phyloP scores from a whole-genome alignment of 352 stramenopile genomes.

The Peronospora farinosa region DNA sequence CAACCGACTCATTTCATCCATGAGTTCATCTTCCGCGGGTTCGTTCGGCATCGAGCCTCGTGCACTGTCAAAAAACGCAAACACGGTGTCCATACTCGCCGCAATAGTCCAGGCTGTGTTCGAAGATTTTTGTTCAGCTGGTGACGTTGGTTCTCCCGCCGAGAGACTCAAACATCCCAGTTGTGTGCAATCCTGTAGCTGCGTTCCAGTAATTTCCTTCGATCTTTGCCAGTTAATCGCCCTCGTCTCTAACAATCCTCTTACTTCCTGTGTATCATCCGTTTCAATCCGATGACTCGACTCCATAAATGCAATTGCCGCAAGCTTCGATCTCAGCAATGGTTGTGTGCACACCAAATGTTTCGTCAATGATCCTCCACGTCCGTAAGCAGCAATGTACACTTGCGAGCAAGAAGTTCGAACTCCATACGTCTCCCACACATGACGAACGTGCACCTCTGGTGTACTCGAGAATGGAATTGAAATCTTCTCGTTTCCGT shows the following conservation, averaged over 20 bases:
- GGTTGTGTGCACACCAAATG: slow-evolving; percentile 69
- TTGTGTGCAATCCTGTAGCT: slow-evolving; percentile 65
- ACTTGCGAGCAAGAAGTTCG: slow-evolving; percentile 66
- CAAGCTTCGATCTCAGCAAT: slow-evolving; percentile 52
- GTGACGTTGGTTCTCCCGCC: slow-evolving; percentile 52
- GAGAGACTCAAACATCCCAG: slow-evolving; percentile 73
- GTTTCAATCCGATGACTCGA: slow-evolving; percentile 65
- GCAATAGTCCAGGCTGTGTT: slow-evolving; percentile 83
- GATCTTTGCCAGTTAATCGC: slow-evolving; percentile 82
- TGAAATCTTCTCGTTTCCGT: slow-evolving; percentile 64
- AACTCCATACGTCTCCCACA: slow-evolving; percentile 79
- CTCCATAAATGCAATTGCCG: slow-evolving; percentile 76
- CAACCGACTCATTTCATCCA: slow-evolving; percentile 74
- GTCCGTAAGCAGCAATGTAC: slow-evolving; percentile 75
- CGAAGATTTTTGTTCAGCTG: slow-evolving; percentile 57
- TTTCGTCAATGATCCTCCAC: slow-evolving; percentile 64
- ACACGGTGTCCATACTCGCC: slow-evolving; percentile 77
- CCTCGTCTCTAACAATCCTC: slow-evolving; percentile 51
- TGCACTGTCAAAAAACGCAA: slow-evolving; percentile 81
- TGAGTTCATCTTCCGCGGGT: slow-evolving; percentile 56
- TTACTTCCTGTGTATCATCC: slow-evolving; percentile 64
- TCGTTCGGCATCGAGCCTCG: slow-evolving; percentile 74
- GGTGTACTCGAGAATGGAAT: slow-evolving; percentile 73
- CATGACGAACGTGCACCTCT: slow-evolving; percentile 71
- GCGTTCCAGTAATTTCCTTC: slow-evolving; percentile 55